Percentiles rank a stretch among this genome's conserved stretches.
Conservation (phyloP, 345 rosid species). For the Leavenworthia alabamica region DNA sequence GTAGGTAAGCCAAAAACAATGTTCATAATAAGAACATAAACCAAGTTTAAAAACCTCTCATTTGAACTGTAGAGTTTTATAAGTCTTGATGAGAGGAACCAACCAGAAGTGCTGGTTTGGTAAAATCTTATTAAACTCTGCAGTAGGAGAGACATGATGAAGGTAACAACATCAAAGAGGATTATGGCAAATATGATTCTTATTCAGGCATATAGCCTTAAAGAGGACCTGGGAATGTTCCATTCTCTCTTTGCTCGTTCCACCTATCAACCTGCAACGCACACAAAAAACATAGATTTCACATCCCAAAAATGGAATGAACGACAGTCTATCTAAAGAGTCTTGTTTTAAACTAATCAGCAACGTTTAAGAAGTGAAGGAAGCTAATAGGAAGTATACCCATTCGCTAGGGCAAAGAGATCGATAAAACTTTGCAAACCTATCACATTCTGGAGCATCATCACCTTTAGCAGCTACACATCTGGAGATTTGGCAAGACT, state of each 20-base stretch:
- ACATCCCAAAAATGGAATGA: too few species aligned
- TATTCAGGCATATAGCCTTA: constrained; percentile 34
- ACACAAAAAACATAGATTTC: constrained; percentile 1
- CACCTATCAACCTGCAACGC: constrained; percentile 65
- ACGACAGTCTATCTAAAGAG: background rate
- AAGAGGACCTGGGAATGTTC: constrained; percentile 95
- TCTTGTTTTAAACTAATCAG: too few species aligned
- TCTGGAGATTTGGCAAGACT: constrained; percentile 32
- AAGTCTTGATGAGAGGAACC: too few species aligned
- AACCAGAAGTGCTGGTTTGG: constrained; percentile 31
- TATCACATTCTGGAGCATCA: constrained; percentile 82
- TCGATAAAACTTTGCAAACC: constrained; percentile 86
- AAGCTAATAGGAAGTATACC: constrained; percentile 35
- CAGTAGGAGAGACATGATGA: constrained; percentile 15
- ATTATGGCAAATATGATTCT: background rate
- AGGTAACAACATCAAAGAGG: constrained; percentile 13
- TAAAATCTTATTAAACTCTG: constrained; percentile 33
- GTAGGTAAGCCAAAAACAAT: too few species aligned
- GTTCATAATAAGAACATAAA: too few species aligned
- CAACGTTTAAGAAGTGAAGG: too few species aligned
- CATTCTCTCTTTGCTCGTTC: constrained; percentile 98
- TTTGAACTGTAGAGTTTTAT: too few species aligned
- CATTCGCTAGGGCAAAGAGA: constrained; percentile 97
- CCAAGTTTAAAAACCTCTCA: background rate
- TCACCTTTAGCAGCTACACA: constrained; percentile 94